phyloP scores from a whole-genome alignment of 2,329 filamentous ascomycete species.

The Camillea tinctor region DNA sequence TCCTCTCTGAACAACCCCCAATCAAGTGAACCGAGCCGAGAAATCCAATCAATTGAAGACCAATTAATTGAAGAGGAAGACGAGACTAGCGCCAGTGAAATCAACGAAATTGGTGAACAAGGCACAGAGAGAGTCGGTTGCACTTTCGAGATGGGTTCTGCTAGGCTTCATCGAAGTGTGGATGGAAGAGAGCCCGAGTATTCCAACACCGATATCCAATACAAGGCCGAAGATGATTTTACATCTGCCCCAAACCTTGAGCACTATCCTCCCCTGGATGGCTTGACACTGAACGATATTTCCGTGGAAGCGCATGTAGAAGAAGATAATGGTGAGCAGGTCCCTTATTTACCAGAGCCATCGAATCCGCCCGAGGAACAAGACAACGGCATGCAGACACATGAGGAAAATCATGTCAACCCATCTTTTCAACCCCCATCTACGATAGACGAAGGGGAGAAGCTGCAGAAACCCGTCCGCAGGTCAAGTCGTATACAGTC shows the following conservation, averaged over 20 bases:
- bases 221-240: neutral
- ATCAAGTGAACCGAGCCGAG: neutral
- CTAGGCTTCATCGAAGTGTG: neutral
- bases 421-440: neutral
- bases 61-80: neutral
- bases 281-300: neutral
- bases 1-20: neutral
- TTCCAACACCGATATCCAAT: neutral
- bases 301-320: neutral
- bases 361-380: neutral
- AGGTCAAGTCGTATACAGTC: neutral
- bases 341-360: conserved; percentile 3
- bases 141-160: neutral
- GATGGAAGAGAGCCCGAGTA: neutral
- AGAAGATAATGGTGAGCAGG: neutral
- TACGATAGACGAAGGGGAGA: neutral
- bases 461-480: neutral
- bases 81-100: too few species aligned
- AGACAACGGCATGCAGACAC: neutral
- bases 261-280: neutral
- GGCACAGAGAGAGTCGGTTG: neutral
- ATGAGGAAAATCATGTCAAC: neutral
- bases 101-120: neutral
- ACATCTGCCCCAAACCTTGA: neutral
- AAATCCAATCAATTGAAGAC: neutral